Evolutionary conservation across 768 basidiomycete species (phyloP).

Genomic region (Agrocybe praecox): DNA sequence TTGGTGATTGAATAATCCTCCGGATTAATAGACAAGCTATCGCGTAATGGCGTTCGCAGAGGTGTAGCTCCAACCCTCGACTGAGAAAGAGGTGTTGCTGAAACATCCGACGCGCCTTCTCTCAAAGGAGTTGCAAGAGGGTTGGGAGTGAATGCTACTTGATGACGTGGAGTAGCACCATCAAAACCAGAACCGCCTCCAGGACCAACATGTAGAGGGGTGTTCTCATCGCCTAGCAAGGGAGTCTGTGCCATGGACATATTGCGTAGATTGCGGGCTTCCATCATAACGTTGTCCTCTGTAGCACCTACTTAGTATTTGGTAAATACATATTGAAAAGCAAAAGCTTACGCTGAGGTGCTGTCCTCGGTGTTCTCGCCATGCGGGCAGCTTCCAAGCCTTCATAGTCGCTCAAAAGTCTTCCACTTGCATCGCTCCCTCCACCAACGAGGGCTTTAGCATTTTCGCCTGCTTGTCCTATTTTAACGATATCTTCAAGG

Average conservation of each 20-base stretch:
- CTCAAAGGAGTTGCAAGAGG: conserved; percentile 88
- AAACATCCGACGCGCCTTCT: conserved; percentile 42
- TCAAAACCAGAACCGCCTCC: conserved; percentile 92
- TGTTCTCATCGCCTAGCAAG: conserved; percentile 95
- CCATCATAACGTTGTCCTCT: conserved; percentile 95
- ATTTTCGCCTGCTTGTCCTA: conserved; percentile 89
- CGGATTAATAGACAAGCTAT: conserved; percentile 88
- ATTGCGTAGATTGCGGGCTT: conserved; percentile 93
- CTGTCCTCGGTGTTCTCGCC: conserved; percentile 94
- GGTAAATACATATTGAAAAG: background rate
- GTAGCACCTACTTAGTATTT: conserved; percentile 8
- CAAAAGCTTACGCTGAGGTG: conserved; percentile 78
- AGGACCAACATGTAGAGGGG: conserved; percentile 76
- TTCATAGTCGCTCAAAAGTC: conserved; percentile 90
- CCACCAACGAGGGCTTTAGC: conserved; percentile 84
- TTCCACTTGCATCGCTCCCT: conserved; percentile 83
- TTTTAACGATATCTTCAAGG: conserved; percentile 98
- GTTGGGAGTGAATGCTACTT: conserved; percentile 92
- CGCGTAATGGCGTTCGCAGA: conserved; percentile 92
- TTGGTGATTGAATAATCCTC: conserved; percentile 57
- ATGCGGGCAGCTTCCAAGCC: conserved; percentile 85
- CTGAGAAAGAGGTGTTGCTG: conserved; percentile 54
- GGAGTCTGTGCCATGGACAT: conserved; percentile 94
- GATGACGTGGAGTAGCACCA: conserved; percentile 91
- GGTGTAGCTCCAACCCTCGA: conserved; percentile 60